These are phyloP conservation scores for Phytophthora podocarpi DNA, from an alignment of 352 stramenopile species.

Conservation along the genomic window DNA sequence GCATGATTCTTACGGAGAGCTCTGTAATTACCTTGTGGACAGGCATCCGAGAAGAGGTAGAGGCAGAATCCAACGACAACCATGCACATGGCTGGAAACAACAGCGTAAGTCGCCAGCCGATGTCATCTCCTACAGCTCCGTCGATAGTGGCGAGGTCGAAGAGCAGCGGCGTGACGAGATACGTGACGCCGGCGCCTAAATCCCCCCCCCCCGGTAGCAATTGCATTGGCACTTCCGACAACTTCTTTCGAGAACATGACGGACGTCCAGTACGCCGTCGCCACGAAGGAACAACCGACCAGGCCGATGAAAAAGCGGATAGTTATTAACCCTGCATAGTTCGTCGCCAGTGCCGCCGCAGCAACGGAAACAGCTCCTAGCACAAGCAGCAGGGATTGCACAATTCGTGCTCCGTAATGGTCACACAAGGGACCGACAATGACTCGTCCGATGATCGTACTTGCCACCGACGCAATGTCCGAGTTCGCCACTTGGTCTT, in stretches of 20 bases:
- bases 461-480: constrained; percentile 89
- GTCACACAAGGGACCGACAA: constrained; percentile 93
- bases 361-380: constrained; percentile 82
- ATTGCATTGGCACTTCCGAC: constrained; percentile 93
- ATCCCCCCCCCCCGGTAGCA: constrained; percentile 92
- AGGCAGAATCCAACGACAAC: constrained; percentile 60
- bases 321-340: constrained; percentile 66
- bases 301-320: constrained; percentile 94
- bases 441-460: constrained; percentile 90
- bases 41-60: constrained; percentile 25
- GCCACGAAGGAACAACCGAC: constrained; percentile 92
- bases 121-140: constrained; percentile 52
- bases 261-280: constrained; percentile 93
- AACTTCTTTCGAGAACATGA: constrained; percentile 93
- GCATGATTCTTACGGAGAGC: constrained; percentile 16
- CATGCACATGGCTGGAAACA: constrained; percentile 88
- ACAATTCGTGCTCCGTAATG: constrained; percentile 86
- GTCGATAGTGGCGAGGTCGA: constrained; percentile 78
- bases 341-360: constrained; percentile 75
- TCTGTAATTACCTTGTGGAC: constrained; percentile 17
- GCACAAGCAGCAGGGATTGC: constrained; percentile 75
- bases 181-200: constrained; percentile 89
- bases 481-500: constrained; percentile 84
- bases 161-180: constrained; percentile 85
- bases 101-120: constrained; percentile 88